These are phyloP conservation scores for Diplodia intermedia DNA, from an alignment of 2,329 filamentous ascomycete species.

Conservation along the genomic window DNA sequence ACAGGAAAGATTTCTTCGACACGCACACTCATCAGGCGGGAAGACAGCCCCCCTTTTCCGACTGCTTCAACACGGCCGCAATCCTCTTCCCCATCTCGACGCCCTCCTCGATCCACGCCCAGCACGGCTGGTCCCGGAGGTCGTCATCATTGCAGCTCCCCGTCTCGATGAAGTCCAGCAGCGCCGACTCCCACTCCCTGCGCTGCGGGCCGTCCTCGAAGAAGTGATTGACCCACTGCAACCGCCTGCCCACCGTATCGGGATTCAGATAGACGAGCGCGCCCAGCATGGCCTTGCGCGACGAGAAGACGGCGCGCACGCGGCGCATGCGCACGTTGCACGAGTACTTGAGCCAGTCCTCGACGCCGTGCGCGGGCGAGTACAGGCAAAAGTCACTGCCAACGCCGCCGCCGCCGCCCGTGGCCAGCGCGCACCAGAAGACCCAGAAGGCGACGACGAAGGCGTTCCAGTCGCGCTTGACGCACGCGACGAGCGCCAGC, in stretches of 20 bases:
- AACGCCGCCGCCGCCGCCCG: background rate
- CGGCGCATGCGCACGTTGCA: conserved; percentile 19
- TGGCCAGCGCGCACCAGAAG: conserved; percentile 11
- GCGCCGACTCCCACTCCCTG: conserved; percentile 17
- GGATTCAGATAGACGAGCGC: conserved; percentile 22
- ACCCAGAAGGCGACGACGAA: conserved; percentile 23
- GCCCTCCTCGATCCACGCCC: conserved; percentile 21
- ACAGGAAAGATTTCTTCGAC: background rate
- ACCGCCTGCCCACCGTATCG: conserved; percentile 7
- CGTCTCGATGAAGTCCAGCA: conserved; percentile 23
- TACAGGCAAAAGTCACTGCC: background rate
- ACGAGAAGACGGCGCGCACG: conserved; percentile 2
- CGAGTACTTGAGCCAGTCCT: conserved; percentile 20
- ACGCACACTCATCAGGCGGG: background rate
- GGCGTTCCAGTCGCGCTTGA: conserved; percentile 19
- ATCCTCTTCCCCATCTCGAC: conserved; percentile 22
- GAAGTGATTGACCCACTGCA: conserved; percentile 22
- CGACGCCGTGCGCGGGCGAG: conserved; percentile 3
- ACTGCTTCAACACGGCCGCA: background rate
- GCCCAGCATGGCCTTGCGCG: conserved; percentile 16
- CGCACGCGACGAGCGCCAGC: conserved; percentile 9
- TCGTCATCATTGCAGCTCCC: conserved; percentile 22
- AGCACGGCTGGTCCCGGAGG: conserved; percentile 14
- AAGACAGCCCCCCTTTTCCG: background rate
- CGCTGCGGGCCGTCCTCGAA: conserved; percentile 15